Evolutionary conservation across 1,284 basidiomycete genomes (phyloP), one percentile per base, ranked within the genome.

Genomic region (Tylopilus sp.): DNA sequence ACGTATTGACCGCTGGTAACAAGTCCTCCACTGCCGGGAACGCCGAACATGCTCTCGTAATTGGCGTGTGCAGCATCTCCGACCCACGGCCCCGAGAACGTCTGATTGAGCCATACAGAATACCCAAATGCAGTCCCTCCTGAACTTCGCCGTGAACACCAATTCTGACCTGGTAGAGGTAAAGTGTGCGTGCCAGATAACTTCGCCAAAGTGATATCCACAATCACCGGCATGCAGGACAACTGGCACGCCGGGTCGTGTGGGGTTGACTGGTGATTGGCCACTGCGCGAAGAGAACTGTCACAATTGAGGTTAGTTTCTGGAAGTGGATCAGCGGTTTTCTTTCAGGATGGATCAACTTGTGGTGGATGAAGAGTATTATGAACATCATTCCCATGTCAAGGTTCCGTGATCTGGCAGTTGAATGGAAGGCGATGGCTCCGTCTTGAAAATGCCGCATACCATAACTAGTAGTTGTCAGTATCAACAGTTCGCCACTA

Each of bases 141-240:
- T n/a, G n/a, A n/a, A n/a, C n/a, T n/a, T n/a, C n/a, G n/a, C n/a
- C n/a, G n/a, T n/a, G n/a, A n/a, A n/a, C n/a, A n/a, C n/a, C n/a
- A n/a, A n/a, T n/a, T n/a, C n/a, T n/a, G 15, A 44, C 19, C 47
- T n/a, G 0, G 79, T 81, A 5, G 83, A 79, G 52, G 68, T 80
- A 72, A 88, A 87, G 54, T 83, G 82, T 10, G 80, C 86, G 2
- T 86, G 80, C 85, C 86, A 89, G 29, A 88, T 68, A 58, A 87
- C 83, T 68, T 85, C 86, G n/a, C 86, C 87, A 2, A 81, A 84
- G 68, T 87, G 87, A 67, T 81, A 88, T 7, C 85, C 86, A 68
- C 88, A 89, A 53, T 87, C 84, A 56, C 84, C 82, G 0, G 84
- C 82, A 58, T 83, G 86, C 15, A 88, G 81, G 51, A 84, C 79